Evolutionary conservation across 1,284 basidiomycete genomes (phyloP).

Genomic region (Boletus smithii): DNA sequence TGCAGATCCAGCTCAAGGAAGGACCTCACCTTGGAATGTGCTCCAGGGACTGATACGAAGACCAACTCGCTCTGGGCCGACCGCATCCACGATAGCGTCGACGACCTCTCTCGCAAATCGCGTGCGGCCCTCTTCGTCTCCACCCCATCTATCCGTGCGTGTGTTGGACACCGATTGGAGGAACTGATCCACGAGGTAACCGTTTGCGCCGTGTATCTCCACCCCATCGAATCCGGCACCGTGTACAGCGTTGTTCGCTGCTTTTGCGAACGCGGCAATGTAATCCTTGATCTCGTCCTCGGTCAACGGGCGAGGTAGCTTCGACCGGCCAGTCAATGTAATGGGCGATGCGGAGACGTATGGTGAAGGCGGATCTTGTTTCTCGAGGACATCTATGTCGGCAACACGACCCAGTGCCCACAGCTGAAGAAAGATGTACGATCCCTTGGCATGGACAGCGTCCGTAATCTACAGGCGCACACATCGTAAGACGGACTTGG

Average conservation of each 20-base stretch:
- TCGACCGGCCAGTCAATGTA: slow-evolving; percentile 28
- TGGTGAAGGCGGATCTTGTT: slow-evolving; percentile 27
- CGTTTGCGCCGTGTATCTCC: slow-evolving; percentile 19
- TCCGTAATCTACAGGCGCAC: slow-evolving; percentile 21
- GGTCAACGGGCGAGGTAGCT: slow-evolving; percentile 28
- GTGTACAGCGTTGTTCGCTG: slow-evolving; percentile 24
- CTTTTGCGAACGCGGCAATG: slow-evolving; percentile 12
- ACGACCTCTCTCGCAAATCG: slow-evolving; percentile 1
- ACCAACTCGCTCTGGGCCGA: slow-evolving; percentile 42
- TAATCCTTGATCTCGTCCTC: slow-evolving; percentile 26
- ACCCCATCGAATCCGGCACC: slow-evolving; percentile 29
- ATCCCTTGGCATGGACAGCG: slow-evolving; percentile 36
- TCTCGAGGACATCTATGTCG: slow-evolving; percentile 2
- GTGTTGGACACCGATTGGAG: not conserved
- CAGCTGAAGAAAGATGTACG: slow-evolving; percentile 32
- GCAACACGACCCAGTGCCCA: slow-evolving; percentile 42
- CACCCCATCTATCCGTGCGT: slow-evolving; percentile 1
- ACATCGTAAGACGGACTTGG: not conserved
- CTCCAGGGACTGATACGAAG: slow-evolving; percentile 56
- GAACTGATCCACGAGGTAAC: slow-evolving; percentile 19
- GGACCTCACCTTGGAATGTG: slow-evolving; percentile 26
- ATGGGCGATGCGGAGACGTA: slow-evolving; percentile 43
- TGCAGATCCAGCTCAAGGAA: not conserved
- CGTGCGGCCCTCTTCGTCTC: not conserved
- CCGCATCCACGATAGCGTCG: slow-evolving; percentile 31